Base-by-base conservation (phyloP, 257 asterid genomes). In the Cruciata laevipes region DNA sequence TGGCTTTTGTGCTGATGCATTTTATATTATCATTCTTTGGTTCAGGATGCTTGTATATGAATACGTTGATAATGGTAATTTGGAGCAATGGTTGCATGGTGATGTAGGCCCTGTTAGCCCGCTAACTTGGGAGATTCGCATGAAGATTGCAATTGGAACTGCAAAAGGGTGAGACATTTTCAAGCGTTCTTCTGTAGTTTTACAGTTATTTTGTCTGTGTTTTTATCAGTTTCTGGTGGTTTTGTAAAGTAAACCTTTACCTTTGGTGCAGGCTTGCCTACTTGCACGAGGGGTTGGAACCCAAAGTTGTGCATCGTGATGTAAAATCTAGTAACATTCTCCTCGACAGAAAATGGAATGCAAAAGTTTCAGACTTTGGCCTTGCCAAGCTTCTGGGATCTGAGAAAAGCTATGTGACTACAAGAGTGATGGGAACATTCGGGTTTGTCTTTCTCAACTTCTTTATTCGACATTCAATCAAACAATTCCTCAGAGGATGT, bases 351-450 rank as follows among this genome's bases (percentile, higher is more conserved):
- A 88, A 85, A 72, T 90, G 97, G 99, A 87, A 83, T 60, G 61
- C 99, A 3, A 90, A 82, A 83, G 96, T 94, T 47, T 94, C 99
- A 30, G 99, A 94, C 74, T 90, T 94, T 67, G 99, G 99, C 70
- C 95, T 94, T 58, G 99, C 99, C 73, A 94, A 94, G 76, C 77
- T 94, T 31, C 65, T 94, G 70, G 96, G 88, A 69, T 68, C 97
- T 2, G 99, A 88, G 92, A 94, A 84, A 80, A 90, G 96, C 86
- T 84, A 79, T 3, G 99, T 90, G 71, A 94, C 96, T 61, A 94
- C 99, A 24, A 89, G 99, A 69, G 99, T 94, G 69, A 94, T 94
- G 99, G 99, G 99, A 70, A 94, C 99, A 57, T 94, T 94, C 71
- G 99, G 99, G 99, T 94, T 71, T 35, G 95, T 78, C 73, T 71